Conservation (phyloP, 306 rosid genomes). For the Vigna angularis region DNA sequence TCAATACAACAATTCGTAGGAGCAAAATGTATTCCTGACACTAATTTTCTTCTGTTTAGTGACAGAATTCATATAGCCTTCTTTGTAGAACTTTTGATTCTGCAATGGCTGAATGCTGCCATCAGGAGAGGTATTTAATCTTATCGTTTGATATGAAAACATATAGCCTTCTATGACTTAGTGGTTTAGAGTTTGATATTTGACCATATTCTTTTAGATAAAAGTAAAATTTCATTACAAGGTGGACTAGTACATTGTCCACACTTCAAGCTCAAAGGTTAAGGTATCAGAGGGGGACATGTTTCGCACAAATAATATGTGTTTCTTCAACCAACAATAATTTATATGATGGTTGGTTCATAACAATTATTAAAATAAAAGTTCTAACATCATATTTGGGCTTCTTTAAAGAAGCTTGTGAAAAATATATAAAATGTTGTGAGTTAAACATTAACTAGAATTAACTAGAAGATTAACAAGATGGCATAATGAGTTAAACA, state of each 20-base stretch:
- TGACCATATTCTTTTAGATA: not conserved
- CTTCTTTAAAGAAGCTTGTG: slow-evolving; percentile 1
- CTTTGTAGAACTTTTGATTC: slow-evolving; percentile 88
- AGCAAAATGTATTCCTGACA: slow-evolving; percentile 33
- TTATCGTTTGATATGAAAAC: slow-evolving; percentile 21
- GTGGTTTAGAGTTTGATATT: not conserved
- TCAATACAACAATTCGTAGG: slow-evolving; percentile 10
- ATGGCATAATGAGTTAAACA: slow-evolving; percentile 6
- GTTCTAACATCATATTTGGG: slow-evolving; percentile 4
- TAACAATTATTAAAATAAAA: not conserved
- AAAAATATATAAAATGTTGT: not conserved
- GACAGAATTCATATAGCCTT: slow-evolving; percentile 85
- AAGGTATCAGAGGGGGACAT: not conserved
- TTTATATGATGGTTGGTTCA: not conserved
- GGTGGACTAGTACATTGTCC: not conserved
- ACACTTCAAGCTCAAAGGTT: not conserved
- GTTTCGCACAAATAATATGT: not conserved
- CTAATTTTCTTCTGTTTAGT: slow-evolving; percentile 48
- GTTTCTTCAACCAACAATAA: not conserved
- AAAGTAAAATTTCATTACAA: not conserved
- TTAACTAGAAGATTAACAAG: slow-evolving; percentile 3
- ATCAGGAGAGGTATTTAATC: slow-evolving; percentile 80
- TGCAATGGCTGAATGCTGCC: slow-evolving; percentile 92
- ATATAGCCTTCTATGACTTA: not conserved
- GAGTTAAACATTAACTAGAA: slow-evolving; percentile 10